Percentiles rank a stretch among this genome's conserved stretches.
These are phyloP conservation scores for Biscutella laevigata DNA, from an alignment of 441 rosid species.

Conservation along the genomic window DNA sequence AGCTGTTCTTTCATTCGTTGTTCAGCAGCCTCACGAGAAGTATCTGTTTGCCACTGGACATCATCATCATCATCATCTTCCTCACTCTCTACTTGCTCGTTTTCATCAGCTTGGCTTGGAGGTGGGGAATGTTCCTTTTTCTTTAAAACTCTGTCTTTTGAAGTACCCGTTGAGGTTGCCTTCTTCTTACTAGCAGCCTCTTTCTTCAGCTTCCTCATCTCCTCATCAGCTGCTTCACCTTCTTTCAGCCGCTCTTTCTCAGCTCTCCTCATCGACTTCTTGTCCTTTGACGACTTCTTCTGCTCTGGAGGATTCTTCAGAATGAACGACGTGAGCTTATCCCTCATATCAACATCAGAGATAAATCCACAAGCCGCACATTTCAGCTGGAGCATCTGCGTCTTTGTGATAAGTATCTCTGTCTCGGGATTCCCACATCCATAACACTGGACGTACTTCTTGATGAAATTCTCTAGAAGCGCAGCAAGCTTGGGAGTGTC, in stretches of 20 bases:
- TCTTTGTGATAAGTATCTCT: slow-evolving; percentile 68
- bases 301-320: slow-evolving; percentile 74
- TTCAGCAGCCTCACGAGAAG: slow-evolving; percentile 52
- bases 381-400: slow-evolving; percentile 70
- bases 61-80: slow-evolving; percentile 31
- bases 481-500: slow-evolving; percentile 78
- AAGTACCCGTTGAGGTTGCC: slow-evolving; percentile 20
- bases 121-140: slow-evolving; percentile 36
- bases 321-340: slow-evolving; percentile 74
- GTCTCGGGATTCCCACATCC: slow-evolving; percentile 95
- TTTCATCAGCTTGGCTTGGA: slow-evolving; percentile 21
- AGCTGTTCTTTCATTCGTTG: slow-evolving; percentile 54
- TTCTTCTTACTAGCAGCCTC: slow-evolving; percentile 42
- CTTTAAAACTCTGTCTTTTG: slow-evolving; percentile 36
- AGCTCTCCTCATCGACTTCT: slow-evolving; percentile 61
- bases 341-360: slow-evolving; percentile 89
- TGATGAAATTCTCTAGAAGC: slow-evolving; percentile 79
- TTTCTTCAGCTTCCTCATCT: slow-evolving; percentile 44
- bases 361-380: slow-evolving; percentile 39
- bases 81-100: slow-evolving; percentile 18
- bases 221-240: slow-evolving; percentile 67
- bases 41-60: slow-evolving; percentile 68
- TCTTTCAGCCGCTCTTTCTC: slow-evolving; percentile 62
- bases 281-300: slow-evolving; percentile 62
- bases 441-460: slow-evolving; percentile 91